A percentile compares a stretch with the other conserved stretches of the same genome.
These are phyloP conservation scores for Micromonas pusilla DNA, from an alignment of 139 green algal genomes.

Conservation along the genomic window DNA sequence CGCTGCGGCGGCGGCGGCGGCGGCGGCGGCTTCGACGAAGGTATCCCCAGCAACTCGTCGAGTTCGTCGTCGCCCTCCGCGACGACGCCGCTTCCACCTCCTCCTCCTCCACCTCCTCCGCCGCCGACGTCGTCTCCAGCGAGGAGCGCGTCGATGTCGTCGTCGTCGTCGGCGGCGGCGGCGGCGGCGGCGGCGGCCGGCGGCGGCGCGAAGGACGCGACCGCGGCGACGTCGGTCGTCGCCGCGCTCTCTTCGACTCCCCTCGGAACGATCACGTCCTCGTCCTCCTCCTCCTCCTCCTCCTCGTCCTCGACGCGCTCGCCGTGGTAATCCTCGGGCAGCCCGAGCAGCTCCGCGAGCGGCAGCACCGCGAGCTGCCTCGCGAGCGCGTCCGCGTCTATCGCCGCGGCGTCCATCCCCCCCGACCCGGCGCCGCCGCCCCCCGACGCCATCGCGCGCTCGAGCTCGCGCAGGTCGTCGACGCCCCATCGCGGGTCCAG, in stretches of 20 bases:
- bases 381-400: not conserved
- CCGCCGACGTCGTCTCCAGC: not conserved
- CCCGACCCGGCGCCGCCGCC: too few species aligned
- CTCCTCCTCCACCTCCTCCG: too few species aligned
- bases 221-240: too few species aligned
- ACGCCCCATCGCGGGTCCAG: not conserved
- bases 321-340: not conserved
- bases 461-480: not conserved
- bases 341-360: not conserved
- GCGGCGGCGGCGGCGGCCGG: too few species aligned
- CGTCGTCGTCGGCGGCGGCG: not conserved
- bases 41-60: not conserved
- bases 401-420: not conserved
- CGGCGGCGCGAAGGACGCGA: not conserved
- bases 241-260: not conserved
- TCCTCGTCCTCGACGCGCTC: not conserved
- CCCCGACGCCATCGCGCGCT: not conserved
- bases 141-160: not conserved
- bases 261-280: not conserved
- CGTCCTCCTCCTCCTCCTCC: not conserved
- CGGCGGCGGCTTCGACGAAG: not conserved
- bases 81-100: not conserved
- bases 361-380: not conserved
- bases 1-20: too few species aligned
- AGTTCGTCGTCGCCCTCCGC: not conserved